Evolutionary conservation across 75 land plant genomes (phyloP).

Genomic region (Picea sitchensis): DNA sequence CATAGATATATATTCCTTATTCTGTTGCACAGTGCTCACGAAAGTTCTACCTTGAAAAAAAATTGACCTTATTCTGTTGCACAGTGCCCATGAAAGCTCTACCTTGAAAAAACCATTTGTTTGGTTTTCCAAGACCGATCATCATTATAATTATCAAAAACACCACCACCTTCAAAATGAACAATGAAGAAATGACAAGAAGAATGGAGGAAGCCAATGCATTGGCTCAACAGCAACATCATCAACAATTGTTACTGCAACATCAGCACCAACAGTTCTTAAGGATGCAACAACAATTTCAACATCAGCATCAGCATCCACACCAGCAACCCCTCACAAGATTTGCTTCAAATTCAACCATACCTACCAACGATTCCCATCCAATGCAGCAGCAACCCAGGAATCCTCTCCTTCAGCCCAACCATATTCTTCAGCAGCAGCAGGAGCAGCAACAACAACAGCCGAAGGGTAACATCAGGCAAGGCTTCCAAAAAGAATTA

Average conservation of each 20-base stretch:
- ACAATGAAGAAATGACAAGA: background rate
- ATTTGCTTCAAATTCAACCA: conserved; percentile 64
- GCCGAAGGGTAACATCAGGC: background rate
- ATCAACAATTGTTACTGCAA: conserved; percentile 21
- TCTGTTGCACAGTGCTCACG: too few species aligned
- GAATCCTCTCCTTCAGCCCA: conserved; percentile 5
- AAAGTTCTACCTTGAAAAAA: too few species aligned
- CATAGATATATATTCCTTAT: too few species aligned
- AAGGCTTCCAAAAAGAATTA: conserved; percentile 52
- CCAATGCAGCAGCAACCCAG: conserved; percentile 22
- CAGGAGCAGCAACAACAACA: background rate
- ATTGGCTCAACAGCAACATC: background rate
- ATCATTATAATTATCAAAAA: too few species aligned
- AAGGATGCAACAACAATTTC: conserved; percentile 27
- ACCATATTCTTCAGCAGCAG: conserved; percentile 11
- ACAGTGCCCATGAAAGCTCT: too few species aligned
- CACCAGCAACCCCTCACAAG: conserved; percentile 43
- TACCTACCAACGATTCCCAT: conserved; percentile 37
- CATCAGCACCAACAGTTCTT: conserved; percentile 23
- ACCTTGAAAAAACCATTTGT: too few species aligned
- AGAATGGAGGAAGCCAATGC: conserved; percentile 15
- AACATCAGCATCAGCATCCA: background rate
- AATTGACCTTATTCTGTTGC: too few species aligned
- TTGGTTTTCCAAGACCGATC: too few species aligned
- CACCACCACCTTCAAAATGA: background rate